Evolutionary conservation across 2,329 filamentous ascomycete genomes (phyloP).

Genomic region (Chaetomium sp.): DNA sequence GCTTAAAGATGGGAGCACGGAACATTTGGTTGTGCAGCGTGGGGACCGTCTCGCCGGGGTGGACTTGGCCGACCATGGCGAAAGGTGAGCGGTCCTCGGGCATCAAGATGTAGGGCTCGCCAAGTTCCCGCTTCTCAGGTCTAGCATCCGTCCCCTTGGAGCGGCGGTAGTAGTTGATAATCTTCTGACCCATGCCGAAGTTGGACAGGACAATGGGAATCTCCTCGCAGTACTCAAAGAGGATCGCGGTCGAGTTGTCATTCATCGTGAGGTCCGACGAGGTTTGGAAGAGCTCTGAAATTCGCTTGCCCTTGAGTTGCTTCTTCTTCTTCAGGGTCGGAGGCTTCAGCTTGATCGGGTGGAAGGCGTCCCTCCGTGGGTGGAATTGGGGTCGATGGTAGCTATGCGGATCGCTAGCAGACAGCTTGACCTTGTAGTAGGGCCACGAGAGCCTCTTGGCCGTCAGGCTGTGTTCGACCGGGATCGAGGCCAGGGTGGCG

Average conservation of each 20-base stretch:
- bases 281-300: constrained; percentile 74
- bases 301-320: constrained; percentile 75
- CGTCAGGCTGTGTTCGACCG: constrained; percentile 93
- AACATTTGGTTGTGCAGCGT: constrained; percentile 96
- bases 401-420: constrained; percentile 67
- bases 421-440: constrained; percentile 88
- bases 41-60: constrained; percentile 85
- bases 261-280: constrained; percentile 82
- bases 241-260: constrained; percentile 83
- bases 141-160: constrained; percentile 73
- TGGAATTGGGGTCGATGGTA: constrained; percentile 82
- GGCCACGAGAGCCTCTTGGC: constrained; percentile 91
- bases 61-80: constrained; percentile 89
- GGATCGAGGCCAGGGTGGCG: constrained; percentile 84
- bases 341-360: constrained; percentile 71
- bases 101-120: constrained; percentile 83
- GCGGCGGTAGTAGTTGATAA: constrained; percentile 95
- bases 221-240: constrained; percentile 96
- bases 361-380: constrained; percentile 67
- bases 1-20: constrained; percentile 88
- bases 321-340: constrained; percentile 75
- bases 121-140: constrained; percentile 79
- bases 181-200: constrained; percentile 93
- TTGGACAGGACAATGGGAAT: constrained; percentile 89
- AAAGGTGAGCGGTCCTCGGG: constrained; percentile 97